Percentiles rank a stretch among this genome's conserved stretches.
These are phyloP conservation scores for Ceratobasidium theobromae DNA, from an alignment of 1,284 basidiomycete species.

Conservation along the genomic window DNA sequence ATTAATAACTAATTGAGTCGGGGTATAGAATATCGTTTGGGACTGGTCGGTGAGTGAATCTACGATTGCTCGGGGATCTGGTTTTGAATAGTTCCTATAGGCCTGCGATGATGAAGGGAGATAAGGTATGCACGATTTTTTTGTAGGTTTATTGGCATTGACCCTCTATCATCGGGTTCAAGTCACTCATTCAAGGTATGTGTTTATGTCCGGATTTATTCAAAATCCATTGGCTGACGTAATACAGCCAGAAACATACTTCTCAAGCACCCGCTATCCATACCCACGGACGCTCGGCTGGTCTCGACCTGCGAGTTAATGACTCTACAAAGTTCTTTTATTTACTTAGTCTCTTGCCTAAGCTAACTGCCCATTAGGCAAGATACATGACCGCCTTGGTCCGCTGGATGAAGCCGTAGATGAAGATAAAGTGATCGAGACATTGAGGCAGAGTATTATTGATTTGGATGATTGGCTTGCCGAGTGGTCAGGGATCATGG, in stretches of 20 bases:
- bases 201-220: not conserved
- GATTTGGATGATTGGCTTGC: constrained; percentile 37
- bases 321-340: constrained; percentile 34
- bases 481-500: constrained; percentile 37
- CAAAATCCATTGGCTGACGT: not conserved
- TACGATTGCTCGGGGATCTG: constrained; percentile 20
- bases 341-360: not conserved
- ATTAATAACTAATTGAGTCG: not conserved
- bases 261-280: constrained; percentile 36
- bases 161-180: too few relatives aligned
- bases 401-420: constrained; percentile 31
- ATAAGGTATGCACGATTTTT: constrained; percentile 25
- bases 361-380: constrained; percentile 6
- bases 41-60: constrained; percentile 35
- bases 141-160: not conserved
- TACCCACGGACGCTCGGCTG: constrained; percentile 36
- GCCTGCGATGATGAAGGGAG: constrained; percentile 38
- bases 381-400: constrained; percentile 34
- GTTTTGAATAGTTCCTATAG: constrained; percentile 5
- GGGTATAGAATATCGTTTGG: constrained; percentile 35
- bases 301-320: constrained; percentile 38
- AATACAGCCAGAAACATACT: constrained; percentile 34
- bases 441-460: constrained; percentile 33
- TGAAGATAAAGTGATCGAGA: constrained; percentile 33
- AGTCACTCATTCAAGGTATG: too few relatives aligned